Conservation (phyloP, 1,139 yeast genomes). For the Saccharomyces hybrid region DNA sequence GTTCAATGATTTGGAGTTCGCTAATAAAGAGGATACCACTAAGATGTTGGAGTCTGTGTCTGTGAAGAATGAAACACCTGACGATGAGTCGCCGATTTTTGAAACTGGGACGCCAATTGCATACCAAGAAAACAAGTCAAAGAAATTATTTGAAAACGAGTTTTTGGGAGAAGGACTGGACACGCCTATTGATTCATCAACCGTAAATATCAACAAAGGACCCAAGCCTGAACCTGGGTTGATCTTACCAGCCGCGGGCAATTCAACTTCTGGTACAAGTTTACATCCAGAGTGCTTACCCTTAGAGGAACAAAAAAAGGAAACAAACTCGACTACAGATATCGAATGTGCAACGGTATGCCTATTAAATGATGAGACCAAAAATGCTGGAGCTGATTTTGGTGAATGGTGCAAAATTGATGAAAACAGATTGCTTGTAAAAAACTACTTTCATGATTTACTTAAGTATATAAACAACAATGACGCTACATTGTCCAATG, state of each 20-base stretch:
- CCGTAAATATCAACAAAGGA: background rate
- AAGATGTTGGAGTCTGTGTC: background rate
- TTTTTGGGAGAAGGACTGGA: background rate
- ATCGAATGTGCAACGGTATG: background rate
- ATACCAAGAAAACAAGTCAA: background rate
- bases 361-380: background rate
- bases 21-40: background rate
- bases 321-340: background rate
- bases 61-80: background rate
- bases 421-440: conserved; percentile 13
- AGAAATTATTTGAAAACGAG: background rate
- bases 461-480: conserved; percentile 22
- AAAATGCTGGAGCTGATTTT: too few relatives aligned
- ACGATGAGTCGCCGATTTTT: background rate
- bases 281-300: background rate
- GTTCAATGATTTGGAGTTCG: background rate
- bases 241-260: background rate
- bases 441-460: conserved; percentile 21
- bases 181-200: background rate
- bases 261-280: background rate
- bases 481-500: conserved; percentile 39
- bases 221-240: background rate
- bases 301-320: background rate
- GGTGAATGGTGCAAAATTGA: conserved; percentile 4
- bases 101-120: conserved; percentile 4